Evolutionary conservation across 768 basidiomycete genomes (phyloP).

Genomic region (Royoungia palumana): DNA sequence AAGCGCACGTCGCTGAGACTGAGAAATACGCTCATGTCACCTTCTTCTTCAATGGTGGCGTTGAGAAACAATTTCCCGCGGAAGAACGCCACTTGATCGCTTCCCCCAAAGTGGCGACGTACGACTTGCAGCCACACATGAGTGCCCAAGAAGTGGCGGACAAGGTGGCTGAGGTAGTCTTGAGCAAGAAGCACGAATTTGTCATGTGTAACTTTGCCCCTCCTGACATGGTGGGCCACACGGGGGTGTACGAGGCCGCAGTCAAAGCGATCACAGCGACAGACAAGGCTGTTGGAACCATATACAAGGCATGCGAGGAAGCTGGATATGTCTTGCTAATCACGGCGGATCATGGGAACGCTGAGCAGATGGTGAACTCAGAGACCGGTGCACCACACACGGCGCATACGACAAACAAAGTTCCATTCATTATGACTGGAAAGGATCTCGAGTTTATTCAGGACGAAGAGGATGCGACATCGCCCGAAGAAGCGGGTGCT

Average conservation of each 20-base stretch:
- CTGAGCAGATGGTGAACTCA: conserved; percentile 87
- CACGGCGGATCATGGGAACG: conserved; percentile 95
- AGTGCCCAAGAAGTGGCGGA: conserved; percentile 84
- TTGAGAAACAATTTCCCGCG: conserved; percentile 83
- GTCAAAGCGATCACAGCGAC: conserved; percentile 86
- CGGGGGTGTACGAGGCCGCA: conserved; percentile 87
- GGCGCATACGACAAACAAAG: conserved; percentile 83
- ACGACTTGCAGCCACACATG: conserved; percentile 91
- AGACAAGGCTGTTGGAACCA: conserved; percentile 83
- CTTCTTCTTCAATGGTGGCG: conserved; percentile 97
- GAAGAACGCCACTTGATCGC: conserved; percentile 88
- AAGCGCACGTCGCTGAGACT: conserved; percentile 95
- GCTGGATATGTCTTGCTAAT: conserved; percentile 85
- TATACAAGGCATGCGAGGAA: conserved; percentile 80
- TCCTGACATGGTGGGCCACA: conserved; percentile 97
- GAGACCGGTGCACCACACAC: conserved; percentile 87
- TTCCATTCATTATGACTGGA: conserved; percentile 87
- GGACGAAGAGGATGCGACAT: conserved; percentile 46
- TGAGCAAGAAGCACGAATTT: conserved; percentile 69
- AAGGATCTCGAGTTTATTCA: conserved; percentile 51
- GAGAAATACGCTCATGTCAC: conserved; percentile 98
- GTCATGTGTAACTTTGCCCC: conserved; percentile 99
- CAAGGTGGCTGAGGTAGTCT: conserved; percentile 86
- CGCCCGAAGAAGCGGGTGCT: conserved; percentile 63
- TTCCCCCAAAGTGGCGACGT: conserved; percentile 92